phyloP scores from a whole-genome alignment of 1,284 basidiomycete species.

The Trichosporon asahii region DNA sequence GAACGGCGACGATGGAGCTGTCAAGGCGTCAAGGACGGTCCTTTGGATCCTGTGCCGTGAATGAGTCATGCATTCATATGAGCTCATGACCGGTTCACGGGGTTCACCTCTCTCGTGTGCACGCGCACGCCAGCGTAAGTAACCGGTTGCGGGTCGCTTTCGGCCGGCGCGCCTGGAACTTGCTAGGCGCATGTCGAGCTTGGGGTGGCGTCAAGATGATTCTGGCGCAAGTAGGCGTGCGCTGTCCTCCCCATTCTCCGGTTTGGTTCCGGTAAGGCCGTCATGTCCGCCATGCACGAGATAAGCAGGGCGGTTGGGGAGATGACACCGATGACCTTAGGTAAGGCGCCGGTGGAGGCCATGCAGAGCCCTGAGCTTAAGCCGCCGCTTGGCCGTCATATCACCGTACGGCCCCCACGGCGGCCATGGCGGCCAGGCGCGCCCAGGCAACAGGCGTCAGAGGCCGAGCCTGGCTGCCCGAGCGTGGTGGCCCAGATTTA shows the following conservation, averaged over 20 bases:
- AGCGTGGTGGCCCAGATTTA: not conserved
- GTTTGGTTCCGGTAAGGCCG: not conserved
- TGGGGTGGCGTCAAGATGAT: not conserved
- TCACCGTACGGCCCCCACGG: not conserved
- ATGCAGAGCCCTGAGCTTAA: not conserved
- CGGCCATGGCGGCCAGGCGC: not conserved
- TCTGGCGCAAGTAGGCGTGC: not conserved
- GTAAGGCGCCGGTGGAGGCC: not conserved
- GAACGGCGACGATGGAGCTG: not conserved
- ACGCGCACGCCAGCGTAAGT: not conserved
- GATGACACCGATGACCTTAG: conserved; percentile 1
- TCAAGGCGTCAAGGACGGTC: not conserved
- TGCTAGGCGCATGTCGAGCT: not conserved
- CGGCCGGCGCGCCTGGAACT: conserved; percentile 10
- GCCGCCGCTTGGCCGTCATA: not conserved
- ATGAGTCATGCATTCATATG: conserved; percentile 10
- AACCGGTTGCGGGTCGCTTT: not conserved
- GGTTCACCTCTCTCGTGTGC: not conserved
- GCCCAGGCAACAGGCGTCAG: not conserved
- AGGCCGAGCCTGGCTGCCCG: not conserved
- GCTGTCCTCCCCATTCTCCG: not conserved
- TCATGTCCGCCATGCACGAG: not conserved
- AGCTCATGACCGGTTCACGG: conserved; percentile 3
- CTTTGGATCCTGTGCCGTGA: not conserved
- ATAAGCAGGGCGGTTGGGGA: not conserved